Evolutionary conservation across 257 asterid species (phyloP).

Genomic region (Penstemon newberryi): DNA sequence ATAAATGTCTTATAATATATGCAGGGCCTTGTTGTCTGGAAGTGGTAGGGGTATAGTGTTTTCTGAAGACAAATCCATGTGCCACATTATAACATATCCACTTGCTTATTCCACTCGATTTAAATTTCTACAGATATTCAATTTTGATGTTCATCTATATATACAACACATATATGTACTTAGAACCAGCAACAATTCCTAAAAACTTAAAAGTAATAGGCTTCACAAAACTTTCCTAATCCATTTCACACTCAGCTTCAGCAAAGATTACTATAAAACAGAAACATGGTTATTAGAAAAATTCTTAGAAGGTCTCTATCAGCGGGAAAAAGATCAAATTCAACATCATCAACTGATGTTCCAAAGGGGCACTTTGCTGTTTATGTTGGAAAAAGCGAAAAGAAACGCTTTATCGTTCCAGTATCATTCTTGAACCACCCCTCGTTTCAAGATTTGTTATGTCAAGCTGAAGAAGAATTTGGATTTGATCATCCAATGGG

Average conservation of each 20-base stretch:
- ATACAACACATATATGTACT: neutral
- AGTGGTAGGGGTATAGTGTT: no score
- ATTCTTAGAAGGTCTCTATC: neutral
- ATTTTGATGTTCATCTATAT: neutral
- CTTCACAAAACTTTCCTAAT: neutral
- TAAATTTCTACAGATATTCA: neutral
- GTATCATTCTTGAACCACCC: conserved; percentile 32
- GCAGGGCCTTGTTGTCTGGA: no score
- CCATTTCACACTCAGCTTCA: neutral
- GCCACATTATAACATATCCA: neutral
- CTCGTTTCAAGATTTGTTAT: conserved; percentile 28
- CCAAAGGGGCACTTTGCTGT: conserved; percentile 36
- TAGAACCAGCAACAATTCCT: neutral
- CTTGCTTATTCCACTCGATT: neutral
- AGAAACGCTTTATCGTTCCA: conserved; percentile 26
- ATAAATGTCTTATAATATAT: no score
- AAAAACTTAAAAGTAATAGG: neutral
- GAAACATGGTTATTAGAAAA: neutral
- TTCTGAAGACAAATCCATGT: neutral
- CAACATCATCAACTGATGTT: neutral
- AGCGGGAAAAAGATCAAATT: neutral
- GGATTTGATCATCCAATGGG: conserved; percentile 43
- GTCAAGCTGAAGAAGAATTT: conserved; percentile 34
- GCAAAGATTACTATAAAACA: neutral
- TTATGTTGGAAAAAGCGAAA: conserved; percentile 34